Percentiles rank a stretch among this genome's conserved stretches.
These are phyloP conservation scores for Clarireedia monteithiana DNA, from an alignment of 2,329 filamentous ascomycete species.

Conservation along the genomic window DNA sequence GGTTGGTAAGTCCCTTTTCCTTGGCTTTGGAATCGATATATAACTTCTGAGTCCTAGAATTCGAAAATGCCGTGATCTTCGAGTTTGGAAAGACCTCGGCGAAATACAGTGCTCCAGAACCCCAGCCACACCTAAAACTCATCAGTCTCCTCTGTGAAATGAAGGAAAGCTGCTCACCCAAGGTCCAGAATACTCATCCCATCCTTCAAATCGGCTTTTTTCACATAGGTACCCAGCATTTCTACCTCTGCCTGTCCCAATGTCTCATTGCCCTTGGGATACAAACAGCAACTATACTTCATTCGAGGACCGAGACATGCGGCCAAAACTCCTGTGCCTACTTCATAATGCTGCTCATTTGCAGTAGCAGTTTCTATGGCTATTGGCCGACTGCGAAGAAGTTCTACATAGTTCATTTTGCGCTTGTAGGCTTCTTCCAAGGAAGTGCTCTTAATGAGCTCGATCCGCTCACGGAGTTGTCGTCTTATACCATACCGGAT, in stretches of 20 bases:
- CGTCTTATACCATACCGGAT: conserved; percentile 58
- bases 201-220: conserved; percentile 39
- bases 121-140: conserved; percentile 55
- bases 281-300: conserved; percentile 65
- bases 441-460: conserved; percentile 45
- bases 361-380: conserved; percentile 59
- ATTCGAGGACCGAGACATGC: conserved; percentile 59
- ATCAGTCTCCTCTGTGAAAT: background rate
- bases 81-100: conserved; percentile 56
- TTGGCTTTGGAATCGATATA: conserved; percentile 55
- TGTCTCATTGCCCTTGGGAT: conserved; percentile 54
- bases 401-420: conserved; percentile 57
- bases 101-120: conserved; percentile 56
- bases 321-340: conserved; percentile 55
- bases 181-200: conserved; percentile 29
- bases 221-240: conserved; percentile 57
- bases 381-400: conserved; percentile 53
- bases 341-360: conserved; percentile 67
- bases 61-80: conserved; percentile 59
- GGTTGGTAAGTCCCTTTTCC: conserved; percentile 48
- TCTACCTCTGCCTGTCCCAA: conserved; percentile 57
- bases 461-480: conserved; percentile 55
- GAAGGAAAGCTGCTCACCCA: conserved; percentile 11
- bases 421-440: conserved; percentile 44
- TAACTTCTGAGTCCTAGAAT: conserved; percentile 60